These are phyloP conservation scores for Cordia subcordata DNA, from an alignment of 257 asterid species.

Conservation along the genomic window DNA sequence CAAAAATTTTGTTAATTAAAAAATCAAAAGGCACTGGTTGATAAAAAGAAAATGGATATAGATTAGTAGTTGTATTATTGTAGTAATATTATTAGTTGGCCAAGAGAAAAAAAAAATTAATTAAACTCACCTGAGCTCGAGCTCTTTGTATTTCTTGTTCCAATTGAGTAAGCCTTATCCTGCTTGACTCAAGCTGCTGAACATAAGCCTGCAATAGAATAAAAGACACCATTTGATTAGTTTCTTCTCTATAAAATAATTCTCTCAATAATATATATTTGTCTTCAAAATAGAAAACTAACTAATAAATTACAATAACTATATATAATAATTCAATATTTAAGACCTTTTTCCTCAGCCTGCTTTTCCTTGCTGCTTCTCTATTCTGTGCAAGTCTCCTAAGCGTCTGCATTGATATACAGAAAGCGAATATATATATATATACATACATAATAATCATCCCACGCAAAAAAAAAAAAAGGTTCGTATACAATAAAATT, in stretches of 20 bases:
- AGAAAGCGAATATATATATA: too few species aligned
- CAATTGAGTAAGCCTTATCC: constrained; percentile 67
- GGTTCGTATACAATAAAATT: too few species aligned
- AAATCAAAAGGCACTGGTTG: constrained; percentile 4
- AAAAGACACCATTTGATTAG: neutral
- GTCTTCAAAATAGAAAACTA: neutral
- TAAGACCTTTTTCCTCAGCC: constrained; percentile 75
- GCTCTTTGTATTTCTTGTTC: constrained; percentile 80
- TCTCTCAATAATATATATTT: neutral
- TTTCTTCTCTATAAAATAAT: neutral
- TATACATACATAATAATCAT: too few species aligned
- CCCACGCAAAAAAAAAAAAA: too few species aligned
- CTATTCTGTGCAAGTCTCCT: constrained; percentile 96
- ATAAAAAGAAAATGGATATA: neutral
- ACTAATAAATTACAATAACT: neutral
- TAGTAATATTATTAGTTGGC: neutral
- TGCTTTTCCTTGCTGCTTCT: constrained; percentile 95
- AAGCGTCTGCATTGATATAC: constrained; percentile 42
- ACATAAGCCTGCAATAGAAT: constrained; percentile 71
- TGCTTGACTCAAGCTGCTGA: constrained; percentile 84
- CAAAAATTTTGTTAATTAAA: neutral
- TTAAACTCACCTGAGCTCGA: constrained; percentile 51
- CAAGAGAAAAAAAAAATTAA: neutral
- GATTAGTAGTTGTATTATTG: neutral
- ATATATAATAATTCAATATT: neutral